phyloP scores from a whole-genome alignment of 73 alveolate genomes.

The Effrenium voratum region DNA sequence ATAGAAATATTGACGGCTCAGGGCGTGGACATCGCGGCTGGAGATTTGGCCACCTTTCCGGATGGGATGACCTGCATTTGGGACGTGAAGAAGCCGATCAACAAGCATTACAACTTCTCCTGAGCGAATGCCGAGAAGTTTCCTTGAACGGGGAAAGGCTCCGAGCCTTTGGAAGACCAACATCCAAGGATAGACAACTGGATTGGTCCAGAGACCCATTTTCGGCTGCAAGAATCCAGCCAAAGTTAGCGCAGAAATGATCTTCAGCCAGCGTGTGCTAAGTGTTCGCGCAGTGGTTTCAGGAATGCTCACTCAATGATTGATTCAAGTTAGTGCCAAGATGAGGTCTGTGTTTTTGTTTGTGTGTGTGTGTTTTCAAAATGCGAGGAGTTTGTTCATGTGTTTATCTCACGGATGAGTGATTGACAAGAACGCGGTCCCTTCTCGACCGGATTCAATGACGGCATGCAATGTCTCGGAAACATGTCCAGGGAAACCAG shows the following conservation, averaged over 20 bases:
- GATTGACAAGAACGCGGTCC: too few species aligned
- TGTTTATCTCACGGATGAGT: too few species aligned
- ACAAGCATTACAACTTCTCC: slow-evolving; percentile 91
- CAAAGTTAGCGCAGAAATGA: too few species aligned
- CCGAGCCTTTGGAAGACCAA: background rate
- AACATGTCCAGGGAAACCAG: too few species aligned
- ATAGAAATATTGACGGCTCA: too few species aligned
- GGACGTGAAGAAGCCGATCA: slow-evolving; percentile 88
- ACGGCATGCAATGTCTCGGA: too few species aligned
- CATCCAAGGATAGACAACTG: too few species aligned
- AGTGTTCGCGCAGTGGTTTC: too few species aligned
- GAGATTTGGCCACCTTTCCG: slow-evolving; percentile 79
- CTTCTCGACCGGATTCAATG: too few species aligned
- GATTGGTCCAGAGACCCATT: background rate
- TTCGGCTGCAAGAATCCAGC: background rate
- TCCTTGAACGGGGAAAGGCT: background rate
- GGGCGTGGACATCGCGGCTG: slow-evolving; percentile 45
- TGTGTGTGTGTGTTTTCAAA: background rate
- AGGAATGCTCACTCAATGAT: too few species aligned
- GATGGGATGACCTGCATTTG: slow-evolving; percentile 93
- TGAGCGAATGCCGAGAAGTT: background rate
- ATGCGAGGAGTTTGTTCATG: background rate
- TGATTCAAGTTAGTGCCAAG: too few species aligned
- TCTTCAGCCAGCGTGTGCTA: too few species aligned
- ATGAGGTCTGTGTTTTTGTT: background rate